A percentile compares a stretch with the other conserved stretches of the same genome.
phyloP scores from a whole-genome alignment of 2,329 filamentous ascomycete species.

The Fusarium illudens region DNA sequence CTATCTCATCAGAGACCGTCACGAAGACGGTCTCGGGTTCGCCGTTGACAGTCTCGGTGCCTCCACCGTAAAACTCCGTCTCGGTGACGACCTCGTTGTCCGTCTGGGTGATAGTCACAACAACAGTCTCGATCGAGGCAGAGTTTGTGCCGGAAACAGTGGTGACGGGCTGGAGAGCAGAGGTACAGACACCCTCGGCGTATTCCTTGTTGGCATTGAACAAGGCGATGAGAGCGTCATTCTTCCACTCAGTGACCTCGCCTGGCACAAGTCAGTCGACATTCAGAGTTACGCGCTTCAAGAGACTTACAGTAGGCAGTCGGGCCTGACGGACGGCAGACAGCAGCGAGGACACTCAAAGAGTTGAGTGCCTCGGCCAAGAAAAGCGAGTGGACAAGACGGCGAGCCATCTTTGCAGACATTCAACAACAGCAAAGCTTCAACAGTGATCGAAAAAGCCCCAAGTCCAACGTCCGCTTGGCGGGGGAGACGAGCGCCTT shows the following conservation, averaged over 20 bases:
- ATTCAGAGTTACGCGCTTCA: neutral
- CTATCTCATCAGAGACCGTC: neutral
- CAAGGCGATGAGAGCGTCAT: conserved; percentile 13
- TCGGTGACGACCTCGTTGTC: neutral
- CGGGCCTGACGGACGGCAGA: neutral
- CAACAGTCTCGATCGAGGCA: neutral
- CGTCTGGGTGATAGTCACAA: neutral
- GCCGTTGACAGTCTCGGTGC: conserved; percentile 2
- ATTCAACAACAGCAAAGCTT: neutral
- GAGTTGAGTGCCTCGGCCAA: conserved; percentile 1
- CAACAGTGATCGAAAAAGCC: neutral
- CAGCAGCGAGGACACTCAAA: neutral
- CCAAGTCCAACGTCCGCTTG: neutral
- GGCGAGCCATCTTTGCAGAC: conserved; percentile 19
- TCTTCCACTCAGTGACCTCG: conserved; percentile 4
- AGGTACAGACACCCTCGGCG: conserved; percentile 8
- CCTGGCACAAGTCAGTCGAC: neutral
- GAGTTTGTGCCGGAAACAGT: neutral
- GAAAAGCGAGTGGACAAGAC: conserved; percentile 21
- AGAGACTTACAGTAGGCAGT: conserved; percentile 10
- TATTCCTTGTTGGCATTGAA: neutral
- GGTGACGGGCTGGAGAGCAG: conserved; percentile 17
- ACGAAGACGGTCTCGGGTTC: conserved; percentile 1
- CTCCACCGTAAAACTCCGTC: neutral
- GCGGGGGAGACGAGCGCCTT: neutral